These are phyloP conservation scores for Leptomonas pyrrhocoris DNA, from an alignment of 208 protist species.

Conservation along the genomic window DNA sequence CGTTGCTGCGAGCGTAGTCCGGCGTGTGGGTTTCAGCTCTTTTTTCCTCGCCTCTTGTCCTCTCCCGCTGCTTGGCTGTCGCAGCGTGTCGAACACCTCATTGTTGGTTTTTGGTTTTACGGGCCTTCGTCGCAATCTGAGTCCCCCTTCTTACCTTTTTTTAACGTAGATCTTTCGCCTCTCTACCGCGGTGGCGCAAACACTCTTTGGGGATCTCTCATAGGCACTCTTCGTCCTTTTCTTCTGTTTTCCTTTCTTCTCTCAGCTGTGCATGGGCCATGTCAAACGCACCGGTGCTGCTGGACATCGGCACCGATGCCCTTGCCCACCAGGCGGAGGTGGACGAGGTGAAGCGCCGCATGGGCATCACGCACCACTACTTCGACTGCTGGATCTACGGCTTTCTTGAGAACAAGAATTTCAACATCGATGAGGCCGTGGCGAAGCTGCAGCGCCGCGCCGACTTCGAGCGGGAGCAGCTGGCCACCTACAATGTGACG, in stretches of 20 bases:
- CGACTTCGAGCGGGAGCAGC: slow-evolving; percentile 67
- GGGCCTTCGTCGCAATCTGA: too few relatives aligned
- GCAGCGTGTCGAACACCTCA: too few relatives aligned
- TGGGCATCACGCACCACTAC: slow-evolving; percentile 69
- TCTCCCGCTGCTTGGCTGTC: too few relatives aligned
- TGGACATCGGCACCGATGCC: slow-evolving; percentile 57
- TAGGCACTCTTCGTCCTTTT: too few relatives aligned
- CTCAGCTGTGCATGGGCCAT: background rate
- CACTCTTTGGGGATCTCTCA: too few relatives aligned
- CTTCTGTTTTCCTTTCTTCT: background rate
- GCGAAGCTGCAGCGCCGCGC: slow-evolving; percentile 69
- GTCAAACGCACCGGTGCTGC: slow-evolving; percentile 40
- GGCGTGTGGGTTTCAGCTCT: too few relatives aligned
- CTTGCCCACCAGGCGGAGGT: slow-evolving; percentile 64
- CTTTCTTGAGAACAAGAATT: slow-evolving; percentile 89
- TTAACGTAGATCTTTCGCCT: too few relatives aligned
- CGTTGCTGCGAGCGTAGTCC: too few relatives aligned
- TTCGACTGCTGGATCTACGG: slow-evolving; percentile 87
- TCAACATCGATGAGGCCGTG: slow-evolving; percentile 70
- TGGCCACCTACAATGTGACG: slow-evolving; percentile 62
- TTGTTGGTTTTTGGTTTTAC: too few relatives aligned
- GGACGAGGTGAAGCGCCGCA: slow-evolving; percentile 62
- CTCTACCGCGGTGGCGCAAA: too few relatives aligned
- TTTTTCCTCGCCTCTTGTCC: too few relatives aligned
- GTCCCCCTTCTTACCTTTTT: too few relatives aligned